Base-by-base conservation (phyloP, 257 asterid genomes). In the Solanum commersonii region DNA sequence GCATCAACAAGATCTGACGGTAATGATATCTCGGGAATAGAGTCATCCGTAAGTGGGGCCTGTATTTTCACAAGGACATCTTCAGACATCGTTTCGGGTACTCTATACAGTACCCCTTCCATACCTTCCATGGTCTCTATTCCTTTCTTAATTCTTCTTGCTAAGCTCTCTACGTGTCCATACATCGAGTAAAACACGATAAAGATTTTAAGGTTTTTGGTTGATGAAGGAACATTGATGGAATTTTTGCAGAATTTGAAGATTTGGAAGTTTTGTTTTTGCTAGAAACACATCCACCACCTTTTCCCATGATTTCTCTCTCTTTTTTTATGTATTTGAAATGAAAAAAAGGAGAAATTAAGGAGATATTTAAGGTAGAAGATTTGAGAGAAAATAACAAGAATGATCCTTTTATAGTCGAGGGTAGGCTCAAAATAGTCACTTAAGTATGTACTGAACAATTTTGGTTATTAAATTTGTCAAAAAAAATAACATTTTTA, bases 281-380 rank as follows among this genome's bases (percentile, higher is more conserved):
- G 97, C 98, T 95, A n/a, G 98, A 95, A 65, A 95, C 93, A 76
- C 99, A 96, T 83, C 99, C 99, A 49, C 96, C 99, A 16, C 98
- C 99, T 92, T 96, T 96, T 18, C 99, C 99, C 99, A 96, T 96
- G 72, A 60, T 78, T 56, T 52, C 4, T 67, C 29, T 33, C 7
- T 31, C 20, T 33, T 8, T n/a, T 10, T n/a, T 2, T 0, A 25
- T 18, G 25, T 34, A 6, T 34, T 12, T 34, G 27, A 34, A 34
- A 33, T 79, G 16, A 27, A 15, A 15, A 29, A 8, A 8, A 25
- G 23, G 3, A 25, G 8, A 78, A 25, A 78, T 37, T 7, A 0
- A n/a, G 9, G 40, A 79, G 67, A 2, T 44, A 44, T 79, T 79
- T 79, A 44, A 27, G 85, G 85, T 5, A 35, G 10, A 15, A 15